Evolutionary conservation across 73 alveolate species (phyloP).

Genomic region (Symbiodinium pilosum): DNA sequence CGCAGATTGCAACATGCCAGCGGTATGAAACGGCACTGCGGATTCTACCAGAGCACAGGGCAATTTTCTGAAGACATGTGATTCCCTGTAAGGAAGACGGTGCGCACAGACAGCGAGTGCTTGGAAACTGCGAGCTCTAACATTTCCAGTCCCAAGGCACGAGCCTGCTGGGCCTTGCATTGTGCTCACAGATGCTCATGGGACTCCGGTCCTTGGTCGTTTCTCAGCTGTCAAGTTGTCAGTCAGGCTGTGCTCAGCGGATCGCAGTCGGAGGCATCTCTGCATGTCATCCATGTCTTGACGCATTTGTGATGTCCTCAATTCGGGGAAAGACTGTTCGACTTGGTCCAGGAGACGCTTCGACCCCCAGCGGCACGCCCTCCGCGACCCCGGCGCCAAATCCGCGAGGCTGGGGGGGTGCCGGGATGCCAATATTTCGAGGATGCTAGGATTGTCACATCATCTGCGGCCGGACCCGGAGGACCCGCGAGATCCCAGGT

Average conservation of each 20-base stretch:
- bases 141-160: neutral
- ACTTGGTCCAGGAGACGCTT: neutral
- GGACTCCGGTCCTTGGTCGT: too few relatives aligned
- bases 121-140: neutral
- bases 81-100: neutral
- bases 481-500: neutral
- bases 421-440: too few relatives aligned
- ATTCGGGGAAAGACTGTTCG: neutral
- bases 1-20: too few relatives aligned
- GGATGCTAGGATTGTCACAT: neutral
- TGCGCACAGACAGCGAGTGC: slow-evolving; percentile 8
- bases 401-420: too few relatives aligned
- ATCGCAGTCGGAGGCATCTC: neutral
- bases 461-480: neutral
- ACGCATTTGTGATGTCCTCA: neutral
- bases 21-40: too few relatives aligned
- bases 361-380: neutral
- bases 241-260: slow-evolving; percentile 4
- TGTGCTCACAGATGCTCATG: too few relatives aligned
- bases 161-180: neutral
- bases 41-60: too few relatives aligned
- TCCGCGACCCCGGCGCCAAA: neutral
- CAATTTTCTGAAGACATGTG: too few relatives aligned
- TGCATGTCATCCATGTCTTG: neutral
- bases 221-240: too few relatives aligned